Percentiles rank a stretch among this genome's conserved stretches.
Conservation (phyloP, 306 rosid genomes). For the Vigna trinervia region DNA sequence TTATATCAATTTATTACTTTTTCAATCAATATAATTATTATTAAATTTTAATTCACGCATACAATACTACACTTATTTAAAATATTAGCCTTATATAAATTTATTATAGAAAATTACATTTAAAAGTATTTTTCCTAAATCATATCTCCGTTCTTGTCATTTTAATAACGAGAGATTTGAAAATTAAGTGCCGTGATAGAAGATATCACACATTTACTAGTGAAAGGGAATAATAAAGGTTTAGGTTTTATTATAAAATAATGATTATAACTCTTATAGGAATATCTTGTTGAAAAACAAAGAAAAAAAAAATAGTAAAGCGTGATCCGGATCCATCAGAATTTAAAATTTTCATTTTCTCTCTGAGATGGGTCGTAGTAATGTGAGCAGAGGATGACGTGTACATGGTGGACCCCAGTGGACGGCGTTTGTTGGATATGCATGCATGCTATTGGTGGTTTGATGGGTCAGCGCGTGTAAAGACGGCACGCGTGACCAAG, state of each 20-base stretch:
- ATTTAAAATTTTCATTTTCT: not conserved
- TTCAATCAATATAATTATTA: no score
- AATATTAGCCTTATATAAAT: no score
- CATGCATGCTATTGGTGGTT: slow-evolving; percentile 27
- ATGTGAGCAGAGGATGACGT: not conserved
- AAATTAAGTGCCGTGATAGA: not conserved
- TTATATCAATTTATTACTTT: no score
- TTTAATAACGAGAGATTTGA: no score
- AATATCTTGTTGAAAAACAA: not conserved
- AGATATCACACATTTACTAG: not conserved
- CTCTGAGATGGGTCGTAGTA: not conserved
- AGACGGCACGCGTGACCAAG: slow-evolving; percentile 26
- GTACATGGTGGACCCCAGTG: slow-evolving; percentile 25
- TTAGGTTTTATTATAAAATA: not conserved
- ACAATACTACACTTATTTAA: no score
- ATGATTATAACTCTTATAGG: not conserved
- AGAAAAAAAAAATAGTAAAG: not conserved
- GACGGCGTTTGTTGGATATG: slow-evolving; percentile 49
- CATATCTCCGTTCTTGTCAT: no score
- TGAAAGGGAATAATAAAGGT: not conserved
- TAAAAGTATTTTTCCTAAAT: no score
- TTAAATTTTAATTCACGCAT: no score
- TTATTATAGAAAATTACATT: no score
- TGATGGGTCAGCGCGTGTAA: slow-evolving; percentile 38
- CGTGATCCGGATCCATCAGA: slow-evolving; percentile 19